These are phyloP conservation scores for Rachicladosporium sp. DNA, from an alignment of 2,329 filamentous ascomycete genomes.

Conservation along the genomic window DNA sequence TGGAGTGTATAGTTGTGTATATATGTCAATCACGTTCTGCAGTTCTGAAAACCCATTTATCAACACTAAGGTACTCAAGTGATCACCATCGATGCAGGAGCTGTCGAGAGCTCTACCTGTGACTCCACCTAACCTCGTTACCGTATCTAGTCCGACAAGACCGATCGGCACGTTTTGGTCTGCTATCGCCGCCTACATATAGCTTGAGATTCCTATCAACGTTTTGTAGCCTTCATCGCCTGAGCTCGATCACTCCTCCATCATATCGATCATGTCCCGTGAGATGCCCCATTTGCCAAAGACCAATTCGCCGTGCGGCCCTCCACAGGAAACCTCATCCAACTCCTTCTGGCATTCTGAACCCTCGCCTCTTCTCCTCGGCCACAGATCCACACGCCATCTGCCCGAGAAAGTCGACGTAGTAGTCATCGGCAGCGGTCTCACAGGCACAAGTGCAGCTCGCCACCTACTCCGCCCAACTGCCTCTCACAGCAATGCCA, in stretches of 20 bases:
- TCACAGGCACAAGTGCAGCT: slow-evolving; percentile 62
- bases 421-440: slow-evolving; percentile 62
- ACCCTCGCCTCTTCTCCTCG: slow-evolving; percentile 50
- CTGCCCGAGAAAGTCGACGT: slow-evolving; percentile 54
- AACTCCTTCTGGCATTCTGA: slow-evolving; percentile 62
- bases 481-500: slow-evolving; percentile 26
- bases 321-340: slow-evolving; percentile 16
- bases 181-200: too few relatives aligned
- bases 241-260: not conserved
- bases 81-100: too few relatives aligned
- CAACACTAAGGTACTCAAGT: too few relatives aligned
- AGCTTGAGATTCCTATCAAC: too few relatives aligned
- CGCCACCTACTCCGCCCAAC: slow-evolving; percentile 35
- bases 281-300: slow-evolving; percentile 10
- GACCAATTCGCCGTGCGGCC: slow-evolving; percentile 10
- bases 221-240: too few relatives aligned
- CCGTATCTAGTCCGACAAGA: too few relatives aligned
- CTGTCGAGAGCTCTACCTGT: too few relatives aligned
- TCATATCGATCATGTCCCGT: slow-evolving; percentile 9
- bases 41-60: too few relatives aligned
- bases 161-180: too few relatives aligned
- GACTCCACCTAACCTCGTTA: too few relatives aligned
- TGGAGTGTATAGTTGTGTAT: not conserved
- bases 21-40: not conserved
- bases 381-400: slow-evolving; percentile 53